These are phyloP conservation scores for Phaeosphaeriaceae sp. DNA, from an alignment of 2,329 filamentous ascomycete species.

Conservation along the genomic window DNA sequence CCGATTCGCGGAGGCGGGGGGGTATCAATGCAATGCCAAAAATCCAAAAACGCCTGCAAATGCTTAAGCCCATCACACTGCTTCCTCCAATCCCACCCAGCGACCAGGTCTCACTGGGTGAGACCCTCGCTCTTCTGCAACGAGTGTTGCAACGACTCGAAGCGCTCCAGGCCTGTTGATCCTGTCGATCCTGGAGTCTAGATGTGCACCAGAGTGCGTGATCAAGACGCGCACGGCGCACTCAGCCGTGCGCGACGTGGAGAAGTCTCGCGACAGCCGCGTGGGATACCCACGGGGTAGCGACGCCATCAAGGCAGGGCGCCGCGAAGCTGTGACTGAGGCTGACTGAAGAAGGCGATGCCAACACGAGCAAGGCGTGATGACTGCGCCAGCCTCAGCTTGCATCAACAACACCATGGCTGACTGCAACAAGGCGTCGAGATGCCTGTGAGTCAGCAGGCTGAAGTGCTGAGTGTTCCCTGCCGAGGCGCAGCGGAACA, in stretches of 20 bases:
- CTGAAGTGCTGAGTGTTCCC: background rate
- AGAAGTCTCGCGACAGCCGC: background rate
- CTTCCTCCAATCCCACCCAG: constrained; percentile 20
- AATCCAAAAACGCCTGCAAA: constrained; percentile 22
- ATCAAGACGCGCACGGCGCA: constrained; percentile 7
- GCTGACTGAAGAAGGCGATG: constrained; percentile 1
- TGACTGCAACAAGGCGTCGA: background rate
- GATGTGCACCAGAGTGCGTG: constrained; percentile 8
- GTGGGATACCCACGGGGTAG: constrained; percentile 4
- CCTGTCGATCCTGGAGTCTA: constrained; percentile 6
- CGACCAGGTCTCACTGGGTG: constrained; percentile 6
- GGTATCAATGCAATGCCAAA: constrained; percentile 29
- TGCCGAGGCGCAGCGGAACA: constrained; percentile 9
- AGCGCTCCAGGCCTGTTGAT: background rate
- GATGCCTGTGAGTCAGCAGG: constrained; percentile 3
- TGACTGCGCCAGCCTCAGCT: background rate
- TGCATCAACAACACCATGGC: background rate
- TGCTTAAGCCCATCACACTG: constrained; percentile 21
- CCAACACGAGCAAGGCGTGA: background rate
- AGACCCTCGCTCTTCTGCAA: constrained; percentile 1
- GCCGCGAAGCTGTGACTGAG: constrained; percentile 4
- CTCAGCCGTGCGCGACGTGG: constrained; percentile 6
- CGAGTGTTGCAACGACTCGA: background rate
- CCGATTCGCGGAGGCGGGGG: constrained; percentile 28
- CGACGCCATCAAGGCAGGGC: background rate